phyloP scores from a whole-genome alignment of 2,329 filamentous ascomycete species.

The Trichothecium roseum region DNA sequence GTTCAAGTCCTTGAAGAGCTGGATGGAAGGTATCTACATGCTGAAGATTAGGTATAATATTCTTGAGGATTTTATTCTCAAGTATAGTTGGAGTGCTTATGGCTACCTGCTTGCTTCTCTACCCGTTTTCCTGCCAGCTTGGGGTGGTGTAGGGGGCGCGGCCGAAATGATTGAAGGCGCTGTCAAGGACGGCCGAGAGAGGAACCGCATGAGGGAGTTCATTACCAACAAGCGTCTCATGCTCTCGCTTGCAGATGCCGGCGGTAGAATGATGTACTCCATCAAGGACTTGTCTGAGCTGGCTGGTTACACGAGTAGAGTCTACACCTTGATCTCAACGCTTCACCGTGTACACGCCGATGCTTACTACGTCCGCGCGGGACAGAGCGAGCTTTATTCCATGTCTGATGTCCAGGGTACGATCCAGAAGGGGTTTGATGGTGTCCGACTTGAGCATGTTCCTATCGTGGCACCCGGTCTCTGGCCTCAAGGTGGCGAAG shows the following conservation, averaged over 20 bases:
- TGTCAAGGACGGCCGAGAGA: conserved; percentile 53
- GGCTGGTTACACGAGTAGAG: conserved; percentile 88
- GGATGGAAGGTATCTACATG: conserved; percentile 98
- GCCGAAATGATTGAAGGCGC: conserved; percentile 49
- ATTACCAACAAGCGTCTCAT: conserved; percentile 98
- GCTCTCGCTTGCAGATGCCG: conserved; percentile 92
- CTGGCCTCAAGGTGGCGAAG: conserved; percentile 84
- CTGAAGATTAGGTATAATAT: conserved; percentile 98
- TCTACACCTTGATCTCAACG: conserved; percentile 91
- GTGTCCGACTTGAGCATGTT: conserved; percentile 84
- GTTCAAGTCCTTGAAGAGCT: conserved; percentile 84
- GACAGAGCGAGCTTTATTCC: conserved; percentile 73
- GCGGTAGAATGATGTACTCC: conserved; percentile 98
- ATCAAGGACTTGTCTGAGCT: conserved; percentile 97
- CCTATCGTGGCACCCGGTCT: conserved; percentile 82
- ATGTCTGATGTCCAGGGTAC: conserved; percentile 89
- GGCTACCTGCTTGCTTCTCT: conserved; percentile 89
- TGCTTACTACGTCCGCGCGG: conserved; percentile 63
- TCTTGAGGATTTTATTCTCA: conserved; percentile 93
- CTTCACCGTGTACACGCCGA: conserved; percentile 88
- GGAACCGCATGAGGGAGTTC: conserved; percentile 92
- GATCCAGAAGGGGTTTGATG: conserved; percentile 88
- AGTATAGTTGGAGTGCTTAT: conserved; percentile 98
- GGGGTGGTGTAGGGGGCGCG: conserved; percentile 73
- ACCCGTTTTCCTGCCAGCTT: conserved; percentile 87